Evolutionary conservation across 345 rosid genomes (phyloP), one percentile per base, ranked within the genome.

Genomic region (Salix koriyanagi): DNA sequence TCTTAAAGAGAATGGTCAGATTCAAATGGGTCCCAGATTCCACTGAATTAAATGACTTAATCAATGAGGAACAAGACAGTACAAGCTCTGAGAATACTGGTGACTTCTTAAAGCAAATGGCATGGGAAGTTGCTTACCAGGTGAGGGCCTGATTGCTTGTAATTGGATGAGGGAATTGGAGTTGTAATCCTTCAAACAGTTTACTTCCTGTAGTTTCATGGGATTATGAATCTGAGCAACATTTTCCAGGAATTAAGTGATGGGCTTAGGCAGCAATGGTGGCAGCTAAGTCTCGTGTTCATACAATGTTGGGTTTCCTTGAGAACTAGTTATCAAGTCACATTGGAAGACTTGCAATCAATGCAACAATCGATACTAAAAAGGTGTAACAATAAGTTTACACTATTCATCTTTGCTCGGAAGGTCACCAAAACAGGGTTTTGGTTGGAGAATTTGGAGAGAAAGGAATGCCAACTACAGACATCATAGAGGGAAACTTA

Each of bases 21-120:
- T 86, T 84, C 65, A 77, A 84, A 72, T 89, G 92, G 82, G 80
- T 90, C 67, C 86, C 88, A 65, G 83, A 83, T 25, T 81, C 90
- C 56, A 82, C 80, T 61, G 79, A 26, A 78, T 41, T 87, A 72
- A 76, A 54, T 70, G 85, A 82, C 74, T 26, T 86, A 4, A 28
- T 76, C 34, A 74, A 71, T 32, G 73, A 73, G 67, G 68, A 67
- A 70, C 72, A 66, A 67, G 67, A 72, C 69, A 72, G 32, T 74
- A 56, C 41, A 36, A 26, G 66, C 42, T 71, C 75, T 61, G 79
- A 73, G 44, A 65, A 32, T n/a, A 37, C 48, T 56, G 16, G 71
- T 54, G 73, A 76, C 76, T 48, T 60, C 34, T 69, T 56, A 68
- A 77, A 80, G 79, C 81, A 79, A 87, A 65, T 76, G 19, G 71